Percentiles rank a stretch among this genome's conserved stretches.
These are phyloP conservation scores for Ascochyta clinopodiicola DNA, from an alignment of 2,329 filamentous ascomycete species.

Conservation along the genomic window DNA sequence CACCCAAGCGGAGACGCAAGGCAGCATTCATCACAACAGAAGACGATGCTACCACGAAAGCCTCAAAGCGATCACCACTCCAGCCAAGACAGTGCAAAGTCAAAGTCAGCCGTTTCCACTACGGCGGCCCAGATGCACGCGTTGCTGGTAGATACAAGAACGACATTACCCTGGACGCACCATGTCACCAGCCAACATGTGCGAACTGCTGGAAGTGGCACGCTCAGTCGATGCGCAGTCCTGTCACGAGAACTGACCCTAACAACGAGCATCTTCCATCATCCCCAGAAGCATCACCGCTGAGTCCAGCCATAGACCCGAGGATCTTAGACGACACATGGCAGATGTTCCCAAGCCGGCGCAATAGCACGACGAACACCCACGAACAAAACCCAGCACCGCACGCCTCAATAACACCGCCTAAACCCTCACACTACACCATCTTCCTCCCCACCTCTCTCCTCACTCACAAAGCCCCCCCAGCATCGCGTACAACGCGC, in stretches of 20 bases:
- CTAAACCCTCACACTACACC: neutral
- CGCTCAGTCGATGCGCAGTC: constrained; percentile 4
- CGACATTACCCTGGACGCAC: constrained; percentile 16
- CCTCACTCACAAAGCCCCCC: neutral
- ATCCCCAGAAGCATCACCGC: neutral
- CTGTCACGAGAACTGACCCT: neutral
- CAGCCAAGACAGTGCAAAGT: constrained; percentile 20
- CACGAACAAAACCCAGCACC: neutral
- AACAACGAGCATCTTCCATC: neutral
- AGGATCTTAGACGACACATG: constrained; percentile 4
- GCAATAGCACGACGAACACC: neutral
- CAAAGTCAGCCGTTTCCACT: constrained; percentile 23
- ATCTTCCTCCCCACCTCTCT: neutral
- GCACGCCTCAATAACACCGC: neutral
- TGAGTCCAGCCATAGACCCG: neutral
- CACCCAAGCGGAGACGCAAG: neutral
- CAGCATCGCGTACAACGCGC: neutral
- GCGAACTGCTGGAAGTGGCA: constrained; percentile 24
- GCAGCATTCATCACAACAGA: neutral
- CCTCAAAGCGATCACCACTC: neutral
- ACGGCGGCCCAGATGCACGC: constrained; percentile 20
- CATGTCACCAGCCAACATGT: constrained; percentile 25
- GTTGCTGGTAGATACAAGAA: constrained; percentile 7
- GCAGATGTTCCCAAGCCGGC: neutral
- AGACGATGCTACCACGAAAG: neutral